Base-by-base conservation (phyloP, 306 rosid species). In the Quercus gilva region DNA sequence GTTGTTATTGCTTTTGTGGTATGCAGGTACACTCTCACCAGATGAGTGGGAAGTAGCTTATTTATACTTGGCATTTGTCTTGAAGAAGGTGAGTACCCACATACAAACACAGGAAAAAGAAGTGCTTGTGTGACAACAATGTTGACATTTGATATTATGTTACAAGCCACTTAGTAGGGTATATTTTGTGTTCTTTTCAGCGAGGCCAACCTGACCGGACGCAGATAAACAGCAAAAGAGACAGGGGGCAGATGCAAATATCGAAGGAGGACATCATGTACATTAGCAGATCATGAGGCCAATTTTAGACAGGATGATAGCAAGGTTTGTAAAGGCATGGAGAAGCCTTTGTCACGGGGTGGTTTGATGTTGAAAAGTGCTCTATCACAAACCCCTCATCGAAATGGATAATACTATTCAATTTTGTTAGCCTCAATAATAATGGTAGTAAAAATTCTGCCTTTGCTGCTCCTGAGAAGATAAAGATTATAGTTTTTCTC, bases 11-110 rank as follows among this genome's bases (percentile, higher is more conserved):
- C 51, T 68, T 73, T 65, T 75, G 1, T 68, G n/a, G 31, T 53
- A 71, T 58, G 26, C 85, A 88, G 94, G 89, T 75, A 91, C 95
- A 18, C 76, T 91, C 55, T 91, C 95, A 5, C 79, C 79, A 19
- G 92, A 91, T 74, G 92, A 91, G 80, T 91, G 95, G 92, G 92
- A 91, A 82, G 92, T 82, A 57, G 89, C 95, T 25, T 82, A 91
- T 87, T 82, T 88, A 26, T 91, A 91, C 84, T 79, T 89, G 78
- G 76, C 92, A 19, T 91, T 89, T 77, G 91, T 89, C 64, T 78
- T 87, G 78, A 85, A 82, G 79, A 89, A 91, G 95, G 91, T 87
- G 43, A 74, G 87, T 74, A 9, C 31, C 78, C 33, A 18, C 43
- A 11, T 18, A 2, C 6, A 2, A 41, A 17, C 69, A 4, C 26